These are phyloP conservation scores for Paraphoma chrysanthemicola DNA, from an alignment of 2,329 filamentous ascomycete genomes.

Conservation along the genomic window DNA sequence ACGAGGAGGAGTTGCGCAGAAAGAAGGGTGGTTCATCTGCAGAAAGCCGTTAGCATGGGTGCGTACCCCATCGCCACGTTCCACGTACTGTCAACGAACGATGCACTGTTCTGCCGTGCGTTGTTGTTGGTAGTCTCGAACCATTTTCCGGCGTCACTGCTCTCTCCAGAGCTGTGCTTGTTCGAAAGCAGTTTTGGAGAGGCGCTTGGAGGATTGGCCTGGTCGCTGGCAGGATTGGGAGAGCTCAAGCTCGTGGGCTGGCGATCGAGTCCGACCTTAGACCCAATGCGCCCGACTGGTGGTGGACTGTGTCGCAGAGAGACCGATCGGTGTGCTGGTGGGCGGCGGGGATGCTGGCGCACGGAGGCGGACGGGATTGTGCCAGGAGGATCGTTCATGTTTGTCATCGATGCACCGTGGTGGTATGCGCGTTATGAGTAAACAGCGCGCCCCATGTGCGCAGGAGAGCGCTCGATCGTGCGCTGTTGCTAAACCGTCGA, in stretches of 20 bases:
- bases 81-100: conserved; percentile 52
- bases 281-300: neutral
- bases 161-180: conserved; percentile 57
- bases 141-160: conserved; percentile 60
- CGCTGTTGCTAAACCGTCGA: neutral
- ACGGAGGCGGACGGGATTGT: conserved; percentile 17
- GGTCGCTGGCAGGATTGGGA: conserved; percentile 39
- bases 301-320: conserved; percentile 53
- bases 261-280: conserved; percentile 4
- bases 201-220: conserved; percentile 49
- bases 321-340: conserved; percentile 54
- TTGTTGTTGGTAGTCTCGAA: conserved; percentile 61
- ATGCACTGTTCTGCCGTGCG: conserved; percentile 45
- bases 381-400: conserved; percentile 33
- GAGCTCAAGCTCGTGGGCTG: conserved; percentile 27
- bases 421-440: conserved; percentile 13
- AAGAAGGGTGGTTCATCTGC: conserved; percentile 54
- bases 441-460: conserved; percentile 23
- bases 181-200: conserved; percentile 40
- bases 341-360: conserved; percentile 48
- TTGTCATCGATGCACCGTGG: conserved; percentile 3
- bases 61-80: no score
- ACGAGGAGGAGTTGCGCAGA: conserved; percentile 55
- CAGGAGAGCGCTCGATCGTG: conserved; percentile 2
- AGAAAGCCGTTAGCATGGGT: no score